A percentile compares a stretch with the other conserved stretches of the same genome.
phyloP scores from a whole-genome alignment of 129 eudicot species.

The carrot (Daucus carota) region DH1_v3.0 NC_030386.2:20117001-20117500 shows the following conservation, averaged over 20 bases:
- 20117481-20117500: neutral
- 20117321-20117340: too few relatives aligned
- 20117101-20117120: neutral
- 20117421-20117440: neutral
- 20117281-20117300: neutral
- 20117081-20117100: neutral
- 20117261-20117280: neutral
- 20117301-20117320: too few relatives aligned
- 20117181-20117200: neutral
- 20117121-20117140: neutral
- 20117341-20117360: neutral
- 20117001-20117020: neutral
- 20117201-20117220: neutral
- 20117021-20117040: neutral
- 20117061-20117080: neutral
- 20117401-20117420: neutral
- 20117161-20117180: neutral
- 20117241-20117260: neutral
- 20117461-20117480: neutral
- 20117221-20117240: neutral
- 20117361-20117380: neutral
- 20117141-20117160: conserved; percentile 2
- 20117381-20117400: neutral
- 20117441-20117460: neutral
- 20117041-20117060: neutral